Base-by-base conservation (phyloP, 352 stramenopile genomes). In the Halophytophthora polymorphica region DNA sequence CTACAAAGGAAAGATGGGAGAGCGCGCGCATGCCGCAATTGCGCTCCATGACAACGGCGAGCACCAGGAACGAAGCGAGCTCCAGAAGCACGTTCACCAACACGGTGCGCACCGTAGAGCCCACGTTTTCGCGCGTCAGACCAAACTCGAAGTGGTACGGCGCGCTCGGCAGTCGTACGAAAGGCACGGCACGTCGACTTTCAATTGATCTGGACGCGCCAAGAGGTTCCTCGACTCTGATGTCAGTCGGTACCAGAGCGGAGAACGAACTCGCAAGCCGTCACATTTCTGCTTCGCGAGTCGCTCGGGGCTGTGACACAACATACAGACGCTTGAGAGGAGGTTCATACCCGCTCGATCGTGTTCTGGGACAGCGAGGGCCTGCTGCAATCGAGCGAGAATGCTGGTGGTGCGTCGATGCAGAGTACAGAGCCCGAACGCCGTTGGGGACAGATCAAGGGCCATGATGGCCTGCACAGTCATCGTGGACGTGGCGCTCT, bases 1-100 rank as follows among this genome's bases (percentile, higher is more conserved):
- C 33, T 11, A 76, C 66, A 15, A 80, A 80, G 14, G 49, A 56
- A 2, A 80, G 50, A 14, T 71, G 63, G 6, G 56, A 47, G 6
- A 73, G 38, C 7, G 59, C 29, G 4, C 48, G 58, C 0, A 80
- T 22, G 4, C 35, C 34, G n/a, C 69, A 62, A 39, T 56, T 64
- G 7, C 59, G 52, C 4, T 55, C 18, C 0, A 80, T 15, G 14
- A 67, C 12, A 0, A 51, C 6, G 18, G 45, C 46, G 3, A 80
- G 43, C 0, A 21, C 25, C 12, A 64, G 19, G 23, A 77, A 66
- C 1, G 63, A 77, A 17, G 50, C n/a, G 6, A 72, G 29, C 49
- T 77, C 59, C 6, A 80, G 53, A 8, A 38, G 10, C 0, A 43
- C 58, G 40, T 69, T 65, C 2, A 58, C 17, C 3, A 58, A 50